Percentiles rank a stretch among this genome's conserved stretches.
These are phyloP conservation scores for Venturia carpophila DNA, from an alignment of 2,329 filamentous ascomycete species.

Conservation along the genomic window DNA sequence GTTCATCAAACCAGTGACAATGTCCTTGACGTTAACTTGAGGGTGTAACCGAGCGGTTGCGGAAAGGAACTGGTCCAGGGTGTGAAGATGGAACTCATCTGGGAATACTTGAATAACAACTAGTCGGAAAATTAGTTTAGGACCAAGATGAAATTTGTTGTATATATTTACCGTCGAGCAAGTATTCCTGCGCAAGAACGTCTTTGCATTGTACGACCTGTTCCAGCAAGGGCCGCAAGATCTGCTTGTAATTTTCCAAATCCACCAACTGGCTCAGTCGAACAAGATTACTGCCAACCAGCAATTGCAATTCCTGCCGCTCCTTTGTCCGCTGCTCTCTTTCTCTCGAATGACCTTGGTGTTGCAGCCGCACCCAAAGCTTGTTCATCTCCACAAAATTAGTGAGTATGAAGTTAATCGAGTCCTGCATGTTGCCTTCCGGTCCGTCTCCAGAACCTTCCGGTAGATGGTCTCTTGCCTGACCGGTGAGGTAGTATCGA, in stretches of 20 bases:
- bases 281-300: conserved; percentile 95
- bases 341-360: conserved; percentile 94
- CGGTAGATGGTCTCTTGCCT: conserved; percentile 84
- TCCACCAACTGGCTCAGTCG: conserved; percentile 92
- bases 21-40: conserved; percentile 95
- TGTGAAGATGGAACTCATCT: conserved; percentile 96
- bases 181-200: conserved; percentile 92
- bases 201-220: conserved; percentile 98
- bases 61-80: conserved; percentile 86
- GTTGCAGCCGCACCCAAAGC: conserved; percentile 93
- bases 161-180: conserved; percentile 59
- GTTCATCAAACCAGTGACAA: conserved; percentile 97
- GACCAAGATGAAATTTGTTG: neutral
- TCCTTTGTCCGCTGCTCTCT: conserved; percentile 89
- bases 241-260: conserved; percentile 87
- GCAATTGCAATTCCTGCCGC: conserved; percentile 85
- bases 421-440: conserved; percentile 92
- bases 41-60: conserved; percentile 90
- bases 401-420: conserved; percentile 94
- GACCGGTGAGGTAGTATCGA: conserved; percentile 91
- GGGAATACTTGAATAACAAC: conserved; percentile 95
- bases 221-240: conserved; percentile 80
- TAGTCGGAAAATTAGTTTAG: conserved; percentile 25
- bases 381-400: conserved; percentile 99
- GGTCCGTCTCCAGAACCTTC: conserved; percentile 77